Evolutionary conservation across 2,329 filamentous ascomycete species (phyloP).

Genomic region (Colletotrichum siamense): DNA sequence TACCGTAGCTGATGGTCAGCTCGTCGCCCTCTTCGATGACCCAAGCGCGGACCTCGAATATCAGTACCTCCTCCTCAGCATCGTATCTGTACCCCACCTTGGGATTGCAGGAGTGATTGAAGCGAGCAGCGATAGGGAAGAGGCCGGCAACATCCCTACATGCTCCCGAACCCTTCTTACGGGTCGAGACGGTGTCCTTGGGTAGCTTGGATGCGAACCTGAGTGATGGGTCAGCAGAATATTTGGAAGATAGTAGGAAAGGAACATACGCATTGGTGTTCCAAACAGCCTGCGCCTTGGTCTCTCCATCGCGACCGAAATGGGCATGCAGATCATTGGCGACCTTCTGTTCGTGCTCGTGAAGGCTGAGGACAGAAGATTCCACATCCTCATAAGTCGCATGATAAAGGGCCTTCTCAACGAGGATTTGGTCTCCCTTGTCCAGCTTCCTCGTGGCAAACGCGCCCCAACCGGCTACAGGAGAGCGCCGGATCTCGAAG

Average conservation of each 20-base stretch:
- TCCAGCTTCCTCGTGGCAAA: slow-evolving; percentile 48
- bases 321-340: slow-evolving; percentile 45
- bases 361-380: slow-evolving; percentile 25
- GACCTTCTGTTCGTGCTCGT: slow-evolving; percentile 32
- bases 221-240: background rate
- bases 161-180: background rate
- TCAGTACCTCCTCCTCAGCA: slow-evolving; percentile 35
- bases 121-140: slow-evolving; percentile 58
- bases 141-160: slow-evolving; percentile 36
- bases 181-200: background rate
- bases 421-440: slow-evolving; percentile 44
- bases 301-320: slow-evolving; percentile 27
- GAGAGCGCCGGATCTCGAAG: slow-evolving; percentile 46
- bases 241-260: too few relatives aligned
- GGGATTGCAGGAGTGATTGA: slow-evolving; percentile 62
- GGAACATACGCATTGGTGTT: slow-evolving; percentile 51
- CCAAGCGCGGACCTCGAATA: slow-evolving; percentile 41
- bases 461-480: slow-evolving; percentile 49
- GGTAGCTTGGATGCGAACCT: slow-evolving; percentile 32
- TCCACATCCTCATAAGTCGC: slow-evolving; percentile 20
- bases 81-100: slow-evolving; percentile 50
- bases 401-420: slow-evolving; percentile 49
- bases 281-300: slow-evolving; percentile 41
- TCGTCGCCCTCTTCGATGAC: slow-evolving; percentile 49
- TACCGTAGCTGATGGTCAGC: slow-evolving; percentile 57